A percentile compares a stretch with the other conserved stretches of the same genome.
These are phyloP conservation scores for Cercospora sp. DNA, from an alignment of 2,329 filamentous ascomycete genomes.

Conservation along the genomic window DNA sequence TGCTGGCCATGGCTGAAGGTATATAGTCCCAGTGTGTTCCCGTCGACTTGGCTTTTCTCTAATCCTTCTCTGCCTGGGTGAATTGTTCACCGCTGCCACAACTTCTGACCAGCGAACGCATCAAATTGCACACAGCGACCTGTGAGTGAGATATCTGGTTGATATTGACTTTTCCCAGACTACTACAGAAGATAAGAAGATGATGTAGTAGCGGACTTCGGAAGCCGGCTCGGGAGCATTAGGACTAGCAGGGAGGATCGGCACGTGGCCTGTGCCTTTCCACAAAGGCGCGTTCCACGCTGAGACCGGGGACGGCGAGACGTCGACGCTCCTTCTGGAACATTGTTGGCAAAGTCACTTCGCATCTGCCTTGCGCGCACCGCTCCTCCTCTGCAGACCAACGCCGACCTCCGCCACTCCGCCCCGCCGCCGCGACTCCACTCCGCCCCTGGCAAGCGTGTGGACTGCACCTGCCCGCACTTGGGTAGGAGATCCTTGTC, in stretches of 20 bases:
- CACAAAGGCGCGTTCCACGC: background rate
- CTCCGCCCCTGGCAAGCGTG: background rate
- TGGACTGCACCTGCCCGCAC: background rate
- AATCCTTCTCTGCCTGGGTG: background rate
- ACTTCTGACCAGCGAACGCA: background rate
- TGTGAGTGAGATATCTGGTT: background rate
- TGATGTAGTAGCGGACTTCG: background rate
- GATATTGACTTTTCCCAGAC: background rate
- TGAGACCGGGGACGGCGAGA: background rate
- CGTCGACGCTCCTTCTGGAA: slow-evolving; percentile 6
- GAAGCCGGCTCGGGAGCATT: background rate
- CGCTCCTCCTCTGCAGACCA: background rate
- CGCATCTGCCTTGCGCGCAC: background rate
- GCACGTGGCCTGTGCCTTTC: slow-evolving; percentile 7
- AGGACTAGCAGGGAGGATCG: background rate
- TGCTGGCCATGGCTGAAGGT: background rate
- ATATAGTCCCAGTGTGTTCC: background rate
- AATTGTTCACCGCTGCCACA: background rate
- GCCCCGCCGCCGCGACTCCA: background rate
- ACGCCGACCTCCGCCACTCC: background rate
- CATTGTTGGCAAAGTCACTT: background rate
- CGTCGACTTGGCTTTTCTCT: background rate
- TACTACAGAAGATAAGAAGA: background rate
- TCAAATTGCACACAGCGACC: background rate
- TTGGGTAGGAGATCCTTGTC: slow-evolving; percentile 5